phyloP scores from a whole-genome alignment of 2,329 filamentous ascomycete genomes.

The Fusarium praegraminearum region DNA sequence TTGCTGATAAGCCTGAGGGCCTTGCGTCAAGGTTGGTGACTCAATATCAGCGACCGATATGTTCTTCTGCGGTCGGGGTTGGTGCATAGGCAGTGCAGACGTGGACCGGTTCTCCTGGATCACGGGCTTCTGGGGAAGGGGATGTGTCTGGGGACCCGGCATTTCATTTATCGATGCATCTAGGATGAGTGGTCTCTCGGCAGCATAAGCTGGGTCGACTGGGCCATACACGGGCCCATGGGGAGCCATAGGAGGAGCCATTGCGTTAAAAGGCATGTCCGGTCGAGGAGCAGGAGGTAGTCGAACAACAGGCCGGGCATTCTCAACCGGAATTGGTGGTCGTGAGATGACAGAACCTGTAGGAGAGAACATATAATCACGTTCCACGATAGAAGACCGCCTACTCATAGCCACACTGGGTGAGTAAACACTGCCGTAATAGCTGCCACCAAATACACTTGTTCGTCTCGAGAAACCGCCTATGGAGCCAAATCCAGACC shows the following conservation, averaged over 20 bases:
- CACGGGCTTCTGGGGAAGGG: constrained; percentile 68
- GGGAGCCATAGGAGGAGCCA: constrained; percentile 25
- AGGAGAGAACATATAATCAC: constrained; percentile 83
- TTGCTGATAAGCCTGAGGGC: constrained; percentile 83
- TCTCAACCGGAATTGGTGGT: constrained; percentile 70
- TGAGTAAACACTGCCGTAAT: constrained; percentile 82
- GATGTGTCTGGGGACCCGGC: constrained; percentile 68
- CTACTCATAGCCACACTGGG: constrained; percentile 90
- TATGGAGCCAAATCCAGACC: constrained; percentile 76
- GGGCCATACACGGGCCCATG: constrained; percentile 16
- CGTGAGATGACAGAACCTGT: constrained; percentile 82
- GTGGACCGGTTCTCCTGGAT: constrained; percentile 67
- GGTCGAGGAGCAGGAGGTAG: constrained; percentile 73
- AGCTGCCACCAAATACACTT: constrained; percentile 80
- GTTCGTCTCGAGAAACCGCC: constrained; percentile 80
- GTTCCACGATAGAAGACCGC: constrained; percentile 78
- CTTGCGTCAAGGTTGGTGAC: constrained; percentile 72
- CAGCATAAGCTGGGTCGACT: constrained; percentile 32
- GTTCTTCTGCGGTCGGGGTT: constrained; percentile 93
- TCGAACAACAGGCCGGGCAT: constrained; percentile 79
- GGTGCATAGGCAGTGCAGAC: constrained; percentile 80
- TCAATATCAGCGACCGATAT: constrained; percentile 95
- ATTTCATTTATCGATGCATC: constrained; percentile 63
- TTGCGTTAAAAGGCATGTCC: constrained; percentile 43
- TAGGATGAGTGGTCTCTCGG: constrained; percentile 28